Percentiles rank a stretch among this genome's conserved stretches.
Conservation (phyloP, 2,329 filamentous ascomycete genomes). For the Chaetomium sp. region DNA sequence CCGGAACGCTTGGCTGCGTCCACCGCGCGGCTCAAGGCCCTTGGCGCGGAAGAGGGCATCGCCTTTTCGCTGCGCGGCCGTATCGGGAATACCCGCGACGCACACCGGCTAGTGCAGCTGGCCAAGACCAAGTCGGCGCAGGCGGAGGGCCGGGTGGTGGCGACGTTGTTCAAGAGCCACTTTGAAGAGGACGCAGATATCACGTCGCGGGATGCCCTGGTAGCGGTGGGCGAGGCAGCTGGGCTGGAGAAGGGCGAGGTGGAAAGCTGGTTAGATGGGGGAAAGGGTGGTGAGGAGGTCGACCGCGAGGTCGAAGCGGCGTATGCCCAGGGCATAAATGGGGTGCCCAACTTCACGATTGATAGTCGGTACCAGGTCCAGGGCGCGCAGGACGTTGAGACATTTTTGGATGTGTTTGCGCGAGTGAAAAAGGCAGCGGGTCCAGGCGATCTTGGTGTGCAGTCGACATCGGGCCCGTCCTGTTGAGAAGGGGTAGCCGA, state of each 20-base stretch:
- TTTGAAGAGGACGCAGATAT: conserved; percentile 61
- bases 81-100: conserved; percentile 71
- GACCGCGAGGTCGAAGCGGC: conserved; percentile 50
- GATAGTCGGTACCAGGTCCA: conserved; percentile 60
- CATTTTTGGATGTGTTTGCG: conserved; percentile 61
- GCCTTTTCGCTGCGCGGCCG: conserved; percentile 64
- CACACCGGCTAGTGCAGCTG: conserved; percentile 69
- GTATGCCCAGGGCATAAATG: conserved; percentile 47
- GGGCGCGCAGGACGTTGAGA: conserved; percentile 64
- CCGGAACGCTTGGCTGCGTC: conserved; percentile 39
- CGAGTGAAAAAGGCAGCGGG: conserved; percentile 34
- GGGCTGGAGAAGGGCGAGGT: conserved; percentile 49
- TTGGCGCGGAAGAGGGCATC: conserved; percentile 63
- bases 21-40: conserved; percentile 37
- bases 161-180: conserved; percentile 58
- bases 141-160: conserved; percentile 53
- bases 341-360: conserved; percentile 71
- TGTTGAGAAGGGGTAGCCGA: no score
- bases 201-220: conserved; percentile 48
- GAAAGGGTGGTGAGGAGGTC: conserved; percentile 50
- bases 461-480: no score
- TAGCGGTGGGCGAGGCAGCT: conserved; percentile 45
- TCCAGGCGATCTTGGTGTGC: background rate
- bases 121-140: conserved; percentile 45
- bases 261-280: conserved; percentile 46